Conservation (phyloP, 768 basidiomycete species). For the Boletus barrowsii region DNA sequence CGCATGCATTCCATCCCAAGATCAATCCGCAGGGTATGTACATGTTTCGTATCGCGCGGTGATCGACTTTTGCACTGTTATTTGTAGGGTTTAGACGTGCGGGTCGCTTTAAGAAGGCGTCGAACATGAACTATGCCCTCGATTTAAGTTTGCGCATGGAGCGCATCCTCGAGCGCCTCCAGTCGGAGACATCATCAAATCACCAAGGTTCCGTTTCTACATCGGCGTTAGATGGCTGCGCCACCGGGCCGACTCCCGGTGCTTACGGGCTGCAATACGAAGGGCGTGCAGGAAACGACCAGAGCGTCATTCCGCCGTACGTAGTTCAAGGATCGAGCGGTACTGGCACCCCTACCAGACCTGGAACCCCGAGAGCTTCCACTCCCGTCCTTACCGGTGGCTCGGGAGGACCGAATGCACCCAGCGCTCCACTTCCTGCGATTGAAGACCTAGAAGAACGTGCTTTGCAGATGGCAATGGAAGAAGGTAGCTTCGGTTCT, state of each 20-base stretch:
- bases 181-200: slow-evolving; percentile 25
- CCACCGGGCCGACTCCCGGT: slow-evolving; percentile 31
- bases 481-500: slow-evolving; percentile 41
- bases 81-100: slow-evolving; percentile 36
- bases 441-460: slow-evolving; percentile 46
- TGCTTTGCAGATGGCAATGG: slow-evolving; percentile 49
- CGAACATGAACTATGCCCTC: slow-evolving; percentile 85
- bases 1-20: slow-evolving; percentile 41
- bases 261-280: slow-evolving; percentile 66
- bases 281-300: slow-evolving; percentile 62
- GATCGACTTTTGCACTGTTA: slow-evolving; percentile 22
- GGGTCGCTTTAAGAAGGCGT: slow-evolving; percentile 92
- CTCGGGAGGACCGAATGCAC: slow-evolving; percentile 5
- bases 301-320: slow-evolving; percentile 29
- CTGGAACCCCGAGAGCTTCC: slow-evolving; percentile 23
- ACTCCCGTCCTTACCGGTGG: slow-evolving; percentile 4
- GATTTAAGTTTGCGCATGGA: slow-evolving; percentile 39
- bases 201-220: slow-evolving; percentile 23
- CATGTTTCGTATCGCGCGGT: slow-evolving; percentile 25
- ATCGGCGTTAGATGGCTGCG: slow-evolving; percentile 18
- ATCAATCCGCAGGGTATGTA: slow-evolving; percentile 48
- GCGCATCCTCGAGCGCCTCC: slow-evolving; percentile 29
- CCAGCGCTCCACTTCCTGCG: slow-evolving; percentile 13
- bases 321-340: slow-evolving; percentile 13
- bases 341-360: slow-evolving; percentile 26